Evolutionary conservation across 257 asterid genomes (phyloP).

Genomic region (Fraxinus americana): DNA sequence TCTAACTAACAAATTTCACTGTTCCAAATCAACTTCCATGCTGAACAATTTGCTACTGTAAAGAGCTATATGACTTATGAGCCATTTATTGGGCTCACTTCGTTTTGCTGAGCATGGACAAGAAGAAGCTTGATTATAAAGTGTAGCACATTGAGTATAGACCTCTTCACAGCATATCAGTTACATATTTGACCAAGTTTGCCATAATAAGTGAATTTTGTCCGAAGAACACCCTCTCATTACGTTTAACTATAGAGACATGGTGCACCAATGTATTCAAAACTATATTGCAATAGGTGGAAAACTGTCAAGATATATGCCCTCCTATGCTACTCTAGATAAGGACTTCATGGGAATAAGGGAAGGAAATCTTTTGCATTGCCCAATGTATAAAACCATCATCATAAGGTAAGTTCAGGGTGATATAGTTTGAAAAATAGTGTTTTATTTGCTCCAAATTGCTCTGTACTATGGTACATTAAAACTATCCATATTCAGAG

Average conservation of each 20-base stretch:
- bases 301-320: background rate
- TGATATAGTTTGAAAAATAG: background rate
- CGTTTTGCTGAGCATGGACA: background rate
- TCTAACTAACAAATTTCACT: background rate
- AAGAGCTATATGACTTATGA: background rate
- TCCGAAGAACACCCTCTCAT: background rate
- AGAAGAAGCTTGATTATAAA: background rate
- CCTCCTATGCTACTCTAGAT: background rate
- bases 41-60: background rate
- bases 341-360: background rate
- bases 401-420: background rate
- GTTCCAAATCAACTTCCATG: background rate
- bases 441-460: background rate
- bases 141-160: background rate
- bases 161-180: background rate
- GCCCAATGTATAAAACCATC: background rate
- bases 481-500: background rate
- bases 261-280: background rate
- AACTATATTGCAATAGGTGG: background rate
- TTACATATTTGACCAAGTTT: background rate
- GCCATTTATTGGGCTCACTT: background rate
- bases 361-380: background rate
- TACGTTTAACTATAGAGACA: background rate
- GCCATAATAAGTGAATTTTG: background rate
- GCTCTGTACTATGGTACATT: background rate